Conservation (phyloP, 345 rosid genomes). For the Sonneratia caseolaris region DNA sequence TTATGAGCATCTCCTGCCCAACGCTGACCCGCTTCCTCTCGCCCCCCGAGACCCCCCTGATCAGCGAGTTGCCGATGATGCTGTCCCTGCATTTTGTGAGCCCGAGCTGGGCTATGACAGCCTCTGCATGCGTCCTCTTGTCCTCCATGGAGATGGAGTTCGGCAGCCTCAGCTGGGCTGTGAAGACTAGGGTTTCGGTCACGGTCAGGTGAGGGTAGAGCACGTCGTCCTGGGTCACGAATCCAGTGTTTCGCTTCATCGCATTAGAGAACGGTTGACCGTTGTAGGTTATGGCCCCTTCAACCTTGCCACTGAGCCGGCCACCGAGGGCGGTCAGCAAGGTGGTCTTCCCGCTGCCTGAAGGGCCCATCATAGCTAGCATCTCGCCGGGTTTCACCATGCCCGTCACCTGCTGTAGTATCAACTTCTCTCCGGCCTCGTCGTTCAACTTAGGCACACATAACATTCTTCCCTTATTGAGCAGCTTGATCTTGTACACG, state of each 20-base stretch:
- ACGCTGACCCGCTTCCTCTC: slow-evolving; percentile 52
- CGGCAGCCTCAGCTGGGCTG: slow-evolving; percentile 39
- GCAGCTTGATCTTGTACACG: slow-evolving; percentile 18
- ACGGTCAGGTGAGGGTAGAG: slow-evolving; percentile 24
- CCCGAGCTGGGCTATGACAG: slow-evolving; percentile 32
- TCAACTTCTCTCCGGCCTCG: slow-evolving; percentile 24
- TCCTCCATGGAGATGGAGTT: slow-evolving; percentile 21
- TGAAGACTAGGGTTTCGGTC: slow-evolving; percentile 43
- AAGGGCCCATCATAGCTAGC: slow-evolving; percentile 20
- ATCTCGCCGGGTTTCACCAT: slow-evolving; percentile 35
- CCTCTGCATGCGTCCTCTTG: slow-evolving; percentile 36
- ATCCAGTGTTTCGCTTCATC: slow-evolving; percentile 35
- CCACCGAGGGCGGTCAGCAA: slow-evolving; percentile 43
- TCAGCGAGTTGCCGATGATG: slow-evolving; percentile 29
- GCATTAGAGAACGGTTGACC: slow-evolving; percentile 29
- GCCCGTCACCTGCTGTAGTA: slow-evolving; percentile 36
- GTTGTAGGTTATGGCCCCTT: slow-evolving; percentile 36
- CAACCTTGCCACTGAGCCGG: slow-evolving; percentile 15
- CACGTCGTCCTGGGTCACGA: slow-evolving; percentile 35
- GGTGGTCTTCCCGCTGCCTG: slow-evolving; percentile 51
- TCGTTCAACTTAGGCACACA: not conserved
- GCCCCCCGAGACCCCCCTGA: slow-evolving; percentile 51
- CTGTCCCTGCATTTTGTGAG: slow-evolving; percentile 32
- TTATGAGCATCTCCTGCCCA: slow-evolving; percentile 50
- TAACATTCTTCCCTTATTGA: not conserved